Base-by-base conservation (phyloP, 1,284 basidiomycete genomes). In the Cryptococcus sp. region DNA sequence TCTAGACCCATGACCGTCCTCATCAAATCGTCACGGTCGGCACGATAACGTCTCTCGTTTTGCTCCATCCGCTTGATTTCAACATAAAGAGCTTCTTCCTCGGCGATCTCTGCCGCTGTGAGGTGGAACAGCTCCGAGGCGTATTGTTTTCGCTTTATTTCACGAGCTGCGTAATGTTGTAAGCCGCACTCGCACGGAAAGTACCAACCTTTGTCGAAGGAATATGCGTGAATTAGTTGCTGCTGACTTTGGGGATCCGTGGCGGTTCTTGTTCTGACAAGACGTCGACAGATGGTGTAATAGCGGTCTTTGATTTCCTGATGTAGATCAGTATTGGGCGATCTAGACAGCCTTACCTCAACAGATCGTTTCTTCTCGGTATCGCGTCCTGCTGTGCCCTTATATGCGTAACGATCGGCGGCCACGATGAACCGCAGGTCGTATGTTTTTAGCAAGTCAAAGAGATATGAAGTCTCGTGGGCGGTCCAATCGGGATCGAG, bases 221-320 rank as follows among this genome's bases (percentile, higher is more conserved):
- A 81, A 71, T 90, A 88, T 55, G 84, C 87, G 25, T 84, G 82
- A n/a, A 92, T 79, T 20, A 89, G 79, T 49, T 85, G 83, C 19
- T 82, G 81, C 77, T 88, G 91, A 64, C 82, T 83, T 1, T 83
- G 79, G 64, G 92, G 89, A 69, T 93, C 91, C 1, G 87, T 88
- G 8, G 85, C 81, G 15, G 91, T 90, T 43, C 93, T 82, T 60
- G 86, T 90, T 47, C 91, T 84, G 39, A 97, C 84, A 22, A 99
- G 84, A 57, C 90, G 89, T 38, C 95, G 85, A 73, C 93, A 96
- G 22, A 96, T 89, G 53, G 90, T 88, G 72, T 90, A 98, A 74
- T 99, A 99, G 39, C 96, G 82, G 62, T 93, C 90, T 81, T 99
- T 98, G 69, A 99, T 80, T 62, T 97, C 94, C 90, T 96, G 73